Conservation (phyloP, 495 filamentous ascomycete species). For the Aspergillus conjunctus region DNA sequence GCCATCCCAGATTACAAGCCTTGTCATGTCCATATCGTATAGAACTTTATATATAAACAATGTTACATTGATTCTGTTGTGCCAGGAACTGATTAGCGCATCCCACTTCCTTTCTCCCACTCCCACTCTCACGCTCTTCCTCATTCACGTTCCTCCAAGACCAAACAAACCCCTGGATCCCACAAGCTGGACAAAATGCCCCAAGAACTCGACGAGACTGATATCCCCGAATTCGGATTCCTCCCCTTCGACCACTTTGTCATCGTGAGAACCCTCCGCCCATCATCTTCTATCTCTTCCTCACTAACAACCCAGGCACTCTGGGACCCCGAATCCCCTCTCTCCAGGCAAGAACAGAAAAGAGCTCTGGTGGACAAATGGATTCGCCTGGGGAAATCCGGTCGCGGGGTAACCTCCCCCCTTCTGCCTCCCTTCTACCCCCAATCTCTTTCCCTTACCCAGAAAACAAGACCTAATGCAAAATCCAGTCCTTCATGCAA, state of each 20-base stretch:
- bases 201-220: no score
- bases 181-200: no score
- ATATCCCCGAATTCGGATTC: conserved; percentile 2
- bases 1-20: no score
- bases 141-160: no score
- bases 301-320: conserved; percentile 6
- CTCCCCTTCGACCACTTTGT: conserved; percentile 20
- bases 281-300: neutral
- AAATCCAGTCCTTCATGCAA: neutral
- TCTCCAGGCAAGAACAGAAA: conserved; percentile 10
- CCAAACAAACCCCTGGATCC: no score
- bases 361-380: conserved; percentile 12
- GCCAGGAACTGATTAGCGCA: no score
- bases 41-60: no score
- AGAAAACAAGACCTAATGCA: neutral
- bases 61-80: no score
- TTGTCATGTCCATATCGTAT: no score
- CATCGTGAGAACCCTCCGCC: conserved; percentile 1
- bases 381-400: conserved; percentile 14
- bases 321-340: conserved; percentile 15
- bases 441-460: neutral
- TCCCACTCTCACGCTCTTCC: no score
- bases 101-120: no score
- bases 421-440: neutral
- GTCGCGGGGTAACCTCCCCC: conserved; percentile 6